Conservation (phyloP, 2,329 filamentous ascomycete genomes). For the Neurospora sp. region DNA sequence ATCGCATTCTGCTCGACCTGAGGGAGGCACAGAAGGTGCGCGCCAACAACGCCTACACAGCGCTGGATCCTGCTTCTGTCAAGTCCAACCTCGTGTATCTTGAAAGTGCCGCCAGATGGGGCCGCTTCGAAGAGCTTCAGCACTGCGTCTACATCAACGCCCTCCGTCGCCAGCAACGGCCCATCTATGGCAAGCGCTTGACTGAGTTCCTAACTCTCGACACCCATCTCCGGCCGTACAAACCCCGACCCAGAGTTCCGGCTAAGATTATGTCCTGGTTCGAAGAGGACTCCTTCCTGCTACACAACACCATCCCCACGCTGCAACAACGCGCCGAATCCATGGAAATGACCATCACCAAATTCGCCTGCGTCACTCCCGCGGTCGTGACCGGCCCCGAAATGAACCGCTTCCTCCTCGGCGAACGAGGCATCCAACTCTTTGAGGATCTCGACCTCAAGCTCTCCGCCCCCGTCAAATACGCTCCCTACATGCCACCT, state of each 20-base stretch:
- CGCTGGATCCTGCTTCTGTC: constrained; percentile 56
- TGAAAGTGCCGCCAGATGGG: constrained; percentile 60
- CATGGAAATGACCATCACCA: constrained; percentile 67
- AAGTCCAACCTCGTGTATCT: constrained; percentile 62
- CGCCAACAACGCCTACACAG: constrained; percentile 44
- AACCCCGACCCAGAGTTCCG: constrained; percentile 50
- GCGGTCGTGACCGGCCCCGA: constrained; percentile 69
- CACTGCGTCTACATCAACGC: constrained; percentile 74
- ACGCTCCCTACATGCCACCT: constrained; percentile 47
- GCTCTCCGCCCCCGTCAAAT: constrained; percentile 46
- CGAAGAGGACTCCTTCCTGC: constrained; percentile 54
- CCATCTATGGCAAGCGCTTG: constrained; percentile 73
- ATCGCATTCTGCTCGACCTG: constrained; percentile 58
- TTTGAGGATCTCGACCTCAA: constrained; percentile 49
- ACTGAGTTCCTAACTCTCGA: constrained; percentile 64
- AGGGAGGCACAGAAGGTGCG: constrained; percentile 59
- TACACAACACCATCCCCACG: constrained; percentile 62
- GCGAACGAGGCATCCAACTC: constrained; percentile 45
- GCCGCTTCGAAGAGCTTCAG: constrained; percentile 67
- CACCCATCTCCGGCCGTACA: constrained; percentile 46
- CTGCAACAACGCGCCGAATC: constrained; percentile 62
- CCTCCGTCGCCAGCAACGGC: constrained; percentile 67
- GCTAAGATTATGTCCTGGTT: constrained; percentile 64
- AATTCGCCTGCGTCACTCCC: constrained; percentile 89
- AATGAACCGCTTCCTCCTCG: constrained; percentile 58